Base-by-base conservation (phyloP, 2,329 filamentous ascomycete species). In the Dendrostoma leiphaemia region DNA sequence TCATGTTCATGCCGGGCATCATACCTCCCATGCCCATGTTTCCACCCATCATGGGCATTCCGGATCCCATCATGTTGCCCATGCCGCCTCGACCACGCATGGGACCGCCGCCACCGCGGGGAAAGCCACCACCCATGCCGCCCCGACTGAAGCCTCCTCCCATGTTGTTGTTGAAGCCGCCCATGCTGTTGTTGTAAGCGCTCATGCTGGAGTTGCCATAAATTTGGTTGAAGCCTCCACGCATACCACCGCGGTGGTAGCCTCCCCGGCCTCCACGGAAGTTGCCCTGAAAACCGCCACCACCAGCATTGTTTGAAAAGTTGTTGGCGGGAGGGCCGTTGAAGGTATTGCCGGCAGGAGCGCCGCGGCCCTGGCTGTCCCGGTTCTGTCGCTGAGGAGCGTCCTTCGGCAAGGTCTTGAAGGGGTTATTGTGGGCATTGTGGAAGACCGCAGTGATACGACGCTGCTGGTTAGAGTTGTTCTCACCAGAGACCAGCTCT, bases 401-500 rank as follows among this genome's bases (percentile, higher is more conserved):
- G 67, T 96, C 92, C 74, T 96, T 96, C 17, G 91, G 92, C 4
- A 95, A 75, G 0, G 91, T 97, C 61, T 89, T 87, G 81, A 96
- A 97, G 0, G 92, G 91, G 68, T 97, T 97, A 61, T 82, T 79
- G 45, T 83, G 81, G 0, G 91, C 85, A 60, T 84, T 87, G 50
- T 89, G 88, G 74, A 91, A 97, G 55, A 83, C 83, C 44, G 90
- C 84, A 1, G 78, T 81, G 9, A 52, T 24, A 15, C 48, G 56
- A 13, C 56, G 54, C 60, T 89, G 81, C 66, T 90, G 90, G 69
- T 92, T 92, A 60, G 76, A 77, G 53, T 70, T 74, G 19, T 79
- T 78, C 56, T 82, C 78, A 31, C 24, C 45, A 40, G 75, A 74
- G 24, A 69, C 68, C 31, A 85, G 75, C 26, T 79, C 74, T 59